Evolutionary conservation across 345 rosid species (phyloP), one percentile per base, ranked within the genome.

Genomic region (Corchorus olitorius): DNA sequence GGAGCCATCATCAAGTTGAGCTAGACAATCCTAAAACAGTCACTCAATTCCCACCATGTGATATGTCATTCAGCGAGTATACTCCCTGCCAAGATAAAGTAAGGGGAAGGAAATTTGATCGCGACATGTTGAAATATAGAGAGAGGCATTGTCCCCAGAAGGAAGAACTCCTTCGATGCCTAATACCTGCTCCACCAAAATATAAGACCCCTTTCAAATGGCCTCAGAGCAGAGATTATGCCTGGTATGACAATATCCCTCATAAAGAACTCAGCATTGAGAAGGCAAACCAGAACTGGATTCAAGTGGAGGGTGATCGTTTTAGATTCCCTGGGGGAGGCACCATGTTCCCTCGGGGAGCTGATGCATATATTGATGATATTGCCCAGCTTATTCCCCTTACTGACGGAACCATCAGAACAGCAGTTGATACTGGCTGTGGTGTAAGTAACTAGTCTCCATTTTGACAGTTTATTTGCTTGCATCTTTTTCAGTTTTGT

Each of bases 251-350:
- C 76, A 96, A 96, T 67, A 96, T 96, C 52, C 99, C 99, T 22
- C 99, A 96, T 79, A 91, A 85, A 49, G 99, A 96, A 73, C 95
- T 96, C 49, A 91, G 97, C 79, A 86, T 96, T 70, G 99, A 93
- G 86, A 96, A 96, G 88, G 99, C 99, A 14, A 84, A 91, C 64
- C 99, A 96, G 87, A 93, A 96, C 65, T 96, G 99, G 99, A 91
- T 96, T 82, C 98, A 96, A 78, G 90, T 88, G 9, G 95, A 92
- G 82, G 98, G 97, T 10, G 90, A 93, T 64, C 92, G 94, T 55
- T 92, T 96, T 80, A 84, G 88, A 84, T 96, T 96, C 89, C 97
- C 99, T 2, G 99, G 99, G 45, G 99, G 99, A 27, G 99, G 99
- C 61, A 96, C 99, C 75, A 88, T 87, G 90, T 96, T 96, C 76